These are phyloP conservation scores for Xylaria sp. DNA, from an alignment of 2,329 filamentous ascomycete species.

Conservation along the genomic window DNA sequence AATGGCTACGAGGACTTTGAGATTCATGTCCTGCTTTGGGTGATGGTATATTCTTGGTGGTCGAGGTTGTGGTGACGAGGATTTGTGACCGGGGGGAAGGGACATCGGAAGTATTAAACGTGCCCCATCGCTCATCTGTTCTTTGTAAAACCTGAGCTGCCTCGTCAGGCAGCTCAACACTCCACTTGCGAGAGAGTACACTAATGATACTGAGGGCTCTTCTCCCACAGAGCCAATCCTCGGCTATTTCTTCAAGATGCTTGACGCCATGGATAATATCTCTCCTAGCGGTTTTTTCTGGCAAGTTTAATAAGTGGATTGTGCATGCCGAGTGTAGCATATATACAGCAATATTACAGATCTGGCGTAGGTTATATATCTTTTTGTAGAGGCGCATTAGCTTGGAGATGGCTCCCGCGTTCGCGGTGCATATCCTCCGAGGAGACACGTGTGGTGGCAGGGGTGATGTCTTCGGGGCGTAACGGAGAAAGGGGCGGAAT, in stretches of 20 bases:
- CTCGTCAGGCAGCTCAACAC: slow-evolving; percentile 85
- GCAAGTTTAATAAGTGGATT: slow-evolving; percentile 91
- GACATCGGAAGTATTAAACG: slow-evolving; percentile 71
- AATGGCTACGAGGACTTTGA: slow-evolving; percentile 53
- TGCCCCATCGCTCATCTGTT: slow-evolving; percentile 82
- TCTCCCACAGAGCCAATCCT: slow-evolving; percentile 91
- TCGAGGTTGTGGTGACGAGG: slow-evolving; percentile 41
- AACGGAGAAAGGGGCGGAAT: slow-evolving; percentile 94
- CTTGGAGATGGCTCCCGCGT: slow-evolving; percentile 90
- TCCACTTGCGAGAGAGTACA: slow-evolving; percentile 89
- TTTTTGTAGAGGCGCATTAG: slow-evolving; percentile 95
- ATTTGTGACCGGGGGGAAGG: slow-evolving; percentile 61
- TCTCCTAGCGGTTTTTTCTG: slow-evolving; percentile 88
- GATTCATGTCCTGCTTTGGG: slow-evolving; percentile 47
- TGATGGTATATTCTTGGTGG: slow-evolving; percentile 39
- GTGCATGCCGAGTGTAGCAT: slow-evolving; percentile 95
- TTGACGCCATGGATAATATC: slow-evolving; percentile 92
- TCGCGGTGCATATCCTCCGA: slow-evolving; percentile 88
- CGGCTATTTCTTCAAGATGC: slow-evolving; percentile 93
- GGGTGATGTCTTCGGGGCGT: slow-evolving; percentile 82
- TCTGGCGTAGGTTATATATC: slow-evolving; percentile 88
- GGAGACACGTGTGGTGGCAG: slow-evolving; percentile 89
- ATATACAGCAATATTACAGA: slow-evolving; percentile 96
- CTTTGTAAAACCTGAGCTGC: slow-evolving; percentile 79
- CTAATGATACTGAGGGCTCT: slow-evolving; percentile 87